These are phyloP conservation scores for Thermomucor indicae-seudaticae DNA, from an alignment of 371 early-diverging fungal genomes.

Conservation along the genomic window DNA sequence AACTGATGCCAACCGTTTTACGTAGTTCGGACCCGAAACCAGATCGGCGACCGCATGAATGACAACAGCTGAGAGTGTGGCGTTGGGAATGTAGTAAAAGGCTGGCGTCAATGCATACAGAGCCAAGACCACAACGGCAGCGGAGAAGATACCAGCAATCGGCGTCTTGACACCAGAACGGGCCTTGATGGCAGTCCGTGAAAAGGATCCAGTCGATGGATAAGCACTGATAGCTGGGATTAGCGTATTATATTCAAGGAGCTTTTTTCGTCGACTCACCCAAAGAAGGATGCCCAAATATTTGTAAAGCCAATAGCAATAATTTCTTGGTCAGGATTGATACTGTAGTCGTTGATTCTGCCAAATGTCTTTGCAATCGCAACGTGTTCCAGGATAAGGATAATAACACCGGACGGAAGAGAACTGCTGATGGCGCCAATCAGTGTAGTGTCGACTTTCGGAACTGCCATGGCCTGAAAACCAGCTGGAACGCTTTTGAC, in stretches of 20 bases:
- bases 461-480: constrained; percentile 54
- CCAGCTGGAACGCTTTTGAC: constrained; percentile 70
- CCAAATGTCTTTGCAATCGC: constrained; percentile 83
- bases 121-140: constrained; percentile 70
- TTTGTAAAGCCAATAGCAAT: constrained; percentile 85
- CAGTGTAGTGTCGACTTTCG: constrained; percentile 31
- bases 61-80: constrained; percentile 76
- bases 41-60: constrained; percentile 67
- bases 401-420: constrained; percentile 62
- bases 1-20: constrained; percentile 35
- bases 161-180: constrained; percentile 82
- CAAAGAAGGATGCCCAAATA: constrained; percentile 76
- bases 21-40: constrained; percentile 33
- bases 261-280: constrained; percentile 44
- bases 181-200: constrained; percentile 69
- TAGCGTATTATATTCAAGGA: background rate
- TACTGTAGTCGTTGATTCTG: constrained; percentile 58
- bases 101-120: constrained; percentile 77
- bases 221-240: constrained; percentile 22
- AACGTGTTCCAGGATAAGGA: constrained; percentile 80
- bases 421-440: constrained; percentile 44
- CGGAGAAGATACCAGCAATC: constrained; percentile 74
- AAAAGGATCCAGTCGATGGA: constrained; percentile 47
- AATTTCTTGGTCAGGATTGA: constrained; percentile 78
- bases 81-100: constrained; percentile 82